phyloP scores from a whole-genome alignment of 2,329 filamentous ascomycete species.

The Hypoxylon sp. region DNA sequence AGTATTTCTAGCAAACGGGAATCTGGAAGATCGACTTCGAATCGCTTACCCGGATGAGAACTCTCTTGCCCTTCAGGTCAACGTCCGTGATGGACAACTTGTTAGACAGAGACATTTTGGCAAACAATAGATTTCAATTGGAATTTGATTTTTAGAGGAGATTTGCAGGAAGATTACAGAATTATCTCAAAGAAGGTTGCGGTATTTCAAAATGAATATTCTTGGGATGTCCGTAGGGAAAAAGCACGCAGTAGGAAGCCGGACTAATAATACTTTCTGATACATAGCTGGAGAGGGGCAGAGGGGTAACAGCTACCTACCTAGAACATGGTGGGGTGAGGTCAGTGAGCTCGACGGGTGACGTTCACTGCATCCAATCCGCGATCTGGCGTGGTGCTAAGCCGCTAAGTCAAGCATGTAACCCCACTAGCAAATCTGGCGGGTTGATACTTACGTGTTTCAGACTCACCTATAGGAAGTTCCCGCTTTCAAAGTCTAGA shows the following conservation, averaged over 20 bases:
- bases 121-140: conserved; percentile 42
- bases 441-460: conserved; percentile 32
- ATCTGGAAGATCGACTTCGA: conserved; percentile 7
- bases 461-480: conserved; percentile 30
- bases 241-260: conserved; percentile 45
- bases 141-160: conserved; percentile 36
- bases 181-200: conserved; percentile 44
- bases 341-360: conserved; percentile 38
- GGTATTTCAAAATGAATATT: conserved; percentile 44
- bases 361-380: conserved; percentile 30
- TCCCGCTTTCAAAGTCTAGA: conserved; percentile 12
- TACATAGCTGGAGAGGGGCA: conserved; percentile 37
- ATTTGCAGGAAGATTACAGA: conserved; percentile 38
- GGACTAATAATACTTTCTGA: conserved; percentile 31
- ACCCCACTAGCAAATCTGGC: conserved; percentile 26
- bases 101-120: conserved; percentile 94
- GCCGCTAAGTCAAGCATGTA: conserved; percentile 35
- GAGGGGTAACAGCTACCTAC: conserved; percentile 30
- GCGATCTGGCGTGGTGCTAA: conserved; percentile 30
- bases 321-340: conserved; percentile 44
- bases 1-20: conserved; percentile 16
- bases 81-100: conserved; percentile 98
- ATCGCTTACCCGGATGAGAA: conserved; percentile 89
- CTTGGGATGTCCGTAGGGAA: conserved; percentile 45
- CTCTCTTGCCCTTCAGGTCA: conserved; percentile 97